phyloP scores from a whole-genome alignment of 768 basidiomycete genomes.

The Rickenella mellea region DNA sequence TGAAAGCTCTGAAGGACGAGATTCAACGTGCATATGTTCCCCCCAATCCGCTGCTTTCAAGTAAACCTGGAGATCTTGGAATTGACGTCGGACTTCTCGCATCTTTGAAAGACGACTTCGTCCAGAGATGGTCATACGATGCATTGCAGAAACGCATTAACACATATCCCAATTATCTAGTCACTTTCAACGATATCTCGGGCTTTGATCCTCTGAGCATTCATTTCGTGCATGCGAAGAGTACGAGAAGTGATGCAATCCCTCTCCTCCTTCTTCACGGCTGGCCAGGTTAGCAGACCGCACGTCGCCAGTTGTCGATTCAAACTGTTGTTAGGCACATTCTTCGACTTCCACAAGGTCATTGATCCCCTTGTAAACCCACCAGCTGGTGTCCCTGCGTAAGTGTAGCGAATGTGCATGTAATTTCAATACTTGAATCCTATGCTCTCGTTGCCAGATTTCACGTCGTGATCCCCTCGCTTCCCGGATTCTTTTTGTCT shows the following conservation, averaged over 20 bases:
- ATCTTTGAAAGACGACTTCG: constrained; percentile 5
- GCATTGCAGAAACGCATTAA: constrained; percentile 5
- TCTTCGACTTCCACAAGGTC: constrained; percentile 13
- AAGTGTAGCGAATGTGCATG: too few relatives aligned
- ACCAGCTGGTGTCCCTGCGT: constrained; percentile 6
- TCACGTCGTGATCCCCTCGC: constrained; percentile 10
- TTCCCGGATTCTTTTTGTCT: constrained; percentile 11
- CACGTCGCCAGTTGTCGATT: neutral
- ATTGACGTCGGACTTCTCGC: constrained; percentile 4
- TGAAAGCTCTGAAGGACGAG: constrained; percentile 4
- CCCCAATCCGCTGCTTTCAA: constrained; percentile 3
- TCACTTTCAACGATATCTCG: constrained; percentile 1
- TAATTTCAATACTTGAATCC: neutral
- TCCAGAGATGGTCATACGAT: constrained; percentile 5
- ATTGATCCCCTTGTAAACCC: constrained; percentile 10
- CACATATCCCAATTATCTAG: constrained; percentile 5
- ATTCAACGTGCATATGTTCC: constrained; percentile 3
- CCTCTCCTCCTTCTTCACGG: constrained; percentile 9
- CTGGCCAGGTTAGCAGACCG: constrained; percentile 6
- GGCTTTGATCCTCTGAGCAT: constrained; percentile 6
- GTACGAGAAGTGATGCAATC: constrained; percentile 4
- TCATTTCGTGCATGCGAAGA: constrained; percentile 8
- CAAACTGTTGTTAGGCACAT: constrained; percentile 4
- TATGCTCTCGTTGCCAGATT: constrained; percentile 4
- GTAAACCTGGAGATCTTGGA: constrained; percentile 3